phyloP scores from a whole-genome alignment of 2,329 filamentous ascomycete species.

The Penicillium aurantiogriseum region DNA sequence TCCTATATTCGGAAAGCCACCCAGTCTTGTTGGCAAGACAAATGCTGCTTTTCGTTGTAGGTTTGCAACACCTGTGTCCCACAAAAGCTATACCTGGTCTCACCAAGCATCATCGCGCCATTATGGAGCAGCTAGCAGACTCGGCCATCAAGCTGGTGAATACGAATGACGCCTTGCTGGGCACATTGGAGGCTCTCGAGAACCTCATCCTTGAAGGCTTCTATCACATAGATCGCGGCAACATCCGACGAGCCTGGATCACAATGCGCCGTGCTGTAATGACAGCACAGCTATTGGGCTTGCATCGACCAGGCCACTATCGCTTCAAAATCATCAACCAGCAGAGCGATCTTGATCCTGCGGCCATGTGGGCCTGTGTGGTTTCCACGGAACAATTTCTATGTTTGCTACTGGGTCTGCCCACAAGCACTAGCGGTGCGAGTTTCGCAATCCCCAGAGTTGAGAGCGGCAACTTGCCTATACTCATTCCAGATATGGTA shows the following conservation, averaged over 20 bases:
- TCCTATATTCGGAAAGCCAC: constrained; percentile 22
- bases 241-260: constrained; percentile 40
- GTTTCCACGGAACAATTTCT: constrained; percentile 40
- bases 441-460: constrained; percentile 16
- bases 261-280: constrained; percentile 37
- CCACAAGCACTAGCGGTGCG: constrained; percentile 28
- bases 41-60: constrained; percentile 34
- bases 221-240: constrained; percentile 39
- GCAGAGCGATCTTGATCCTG: constrained; percentile 11
- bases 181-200: constrained; percentile 39
- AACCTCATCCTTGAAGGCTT: constrained; percentile 43
- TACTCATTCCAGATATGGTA: constrained; percentile 31
- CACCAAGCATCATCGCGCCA: constrained; percentile 27
- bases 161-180: constrained; percentile 35
- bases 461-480: constrained; percentile 10
- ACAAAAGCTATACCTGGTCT: constrained; percentile 15
- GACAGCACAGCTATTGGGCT: constrained; percentile 42
- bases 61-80: constrained; percentile 25
- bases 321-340: constrained; percentile 15
- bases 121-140: constrained; percentile 7
- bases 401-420: constrained; percentile 41
- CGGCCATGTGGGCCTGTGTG: constrained; percentile 39
- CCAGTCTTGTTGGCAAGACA: constrained; percentile 35
- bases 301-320: constrained; percentile 30
- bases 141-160: constrained; percentile 23